Evolutionary conservation across 225 moss, liverwort and hornwort genomes (phyloP), one percentile per base, ranked within the genome.

Genomic region (Neckera pumila): DNA sequence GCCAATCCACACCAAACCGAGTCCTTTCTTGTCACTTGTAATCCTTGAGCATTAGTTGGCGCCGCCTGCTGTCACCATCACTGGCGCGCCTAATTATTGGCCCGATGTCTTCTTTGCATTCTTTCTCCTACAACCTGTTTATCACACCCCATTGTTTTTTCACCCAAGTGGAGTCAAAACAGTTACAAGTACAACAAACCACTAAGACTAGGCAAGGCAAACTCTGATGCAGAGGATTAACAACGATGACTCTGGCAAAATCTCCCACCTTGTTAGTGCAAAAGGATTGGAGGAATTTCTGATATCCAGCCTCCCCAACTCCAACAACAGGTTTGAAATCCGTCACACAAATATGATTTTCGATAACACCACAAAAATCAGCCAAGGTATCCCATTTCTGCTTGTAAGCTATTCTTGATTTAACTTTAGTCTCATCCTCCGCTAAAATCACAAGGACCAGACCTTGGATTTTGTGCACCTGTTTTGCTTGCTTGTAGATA

Each of bases 281-380:
- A 19, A 66, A 36, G 1, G 36, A 66, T 2, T 66, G 5, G 0
- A 66, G 10, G 20, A 67, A n/a, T n/a, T 67, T n/a, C 1, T 67
- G 3, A 8, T 67, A 36, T 2, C 36, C 2, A 36, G 19, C 18
- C 6, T n/a, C n/a, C 7, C 12, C 22, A n/a, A n/a, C 67, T n/a
- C 21, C 7, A 2, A n/a, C 21, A 67, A 67, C 12, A 67, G 0
- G n/a, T 67, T 67, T 67, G 67, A 67, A 67, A 21, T 67, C 21
- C 0, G 4, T 67, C 21, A n/a, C 2, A 1, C 12, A 67, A 12
- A n/a, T 2, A 67, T 67, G n/a, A 6, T n/a, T n/a, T 6, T n/a
- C 7, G 0, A 0, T 22, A 6, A 67, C n/a, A 67, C 69, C 13
- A 7, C 12, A 69, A 6, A 38, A 38, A 7, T 13, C 19, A 19